A percentile compares a stretch with the other conserved stretches of the same genome.
Evolutionary conservation across 768 basidiomycete species (phyloP).

Genomic region (Collybiopsis luxurians): DNA sequence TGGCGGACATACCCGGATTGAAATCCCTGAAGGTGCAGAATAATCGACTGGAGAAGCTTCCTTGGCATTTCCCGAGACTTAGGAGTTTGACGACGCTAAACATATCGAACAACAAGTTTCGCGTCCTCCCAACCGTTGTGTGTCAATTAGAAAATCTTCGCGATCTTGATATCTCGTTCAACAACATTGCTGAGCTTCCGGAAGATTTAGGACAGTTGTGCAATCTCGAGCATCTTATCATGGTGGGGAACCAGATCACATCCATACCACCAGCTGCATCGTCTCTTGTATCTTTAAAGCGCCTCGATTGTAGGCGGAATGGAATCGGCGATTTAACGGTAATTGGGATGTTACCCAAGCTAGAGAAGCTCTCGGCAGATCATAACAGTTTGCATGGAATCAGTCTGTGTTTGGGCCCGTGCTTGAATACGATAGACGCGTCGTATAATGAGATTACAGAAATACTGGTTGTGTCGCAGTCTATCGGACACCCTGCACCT

Average conservation of each 20-base stretch:
- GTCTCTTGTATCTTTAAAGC: constrained; percentile 55
- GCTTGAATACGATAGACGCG: constrained; percentile 64
- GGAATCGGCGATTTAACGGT: constrained; percentile 71
- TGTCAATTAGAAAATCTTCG: constrained; percentile 68
- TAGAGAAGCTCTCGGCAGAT: constrained; percentile 72
- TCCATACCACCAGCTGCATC: constrained; percentile 63
- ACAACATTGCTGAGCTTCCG: constrained; percentile 79
- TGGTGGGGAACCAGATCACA: constrained; percentile 84
- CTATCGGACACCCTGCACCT: constrained; percentile 33
- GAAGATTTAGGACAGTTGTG: constrained; percentile 71
- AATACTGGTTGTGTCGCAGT: constrained; percentile 57
- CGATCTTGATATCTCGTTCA: constrained; percentile 95
- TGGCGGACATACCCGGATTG: constrained; percentile 75
- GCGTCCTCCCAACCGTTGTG: constrained; percentile 68
- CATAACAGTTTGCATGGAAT: constrained; percentile 82
- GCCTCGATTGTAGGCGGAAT: constrained; percentile 87
- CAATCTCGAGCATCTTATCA: constrained; percentile 66
- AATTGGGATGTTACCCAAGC: constrained; percentile 64
- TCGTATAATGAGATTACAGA: constrained; percentile 90
- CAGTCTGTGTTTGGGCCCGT: constrained; percentile 71
- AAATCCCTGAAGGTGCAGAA: constrained; percentile 77
- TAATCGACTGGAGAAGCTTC: constrained; percentile 86
- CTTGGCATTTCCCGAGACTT: constrained; percentile 80
- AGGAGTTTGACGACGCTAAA: constrained; percentile 74
- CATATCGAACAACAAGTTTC: constrained; percentile 95